A percentile compares a stretch with the other conserved stretches of the same genome.
Conservation (phyloP, 108 stramenopile species). For the Licmophora abbreviata region DNA sequence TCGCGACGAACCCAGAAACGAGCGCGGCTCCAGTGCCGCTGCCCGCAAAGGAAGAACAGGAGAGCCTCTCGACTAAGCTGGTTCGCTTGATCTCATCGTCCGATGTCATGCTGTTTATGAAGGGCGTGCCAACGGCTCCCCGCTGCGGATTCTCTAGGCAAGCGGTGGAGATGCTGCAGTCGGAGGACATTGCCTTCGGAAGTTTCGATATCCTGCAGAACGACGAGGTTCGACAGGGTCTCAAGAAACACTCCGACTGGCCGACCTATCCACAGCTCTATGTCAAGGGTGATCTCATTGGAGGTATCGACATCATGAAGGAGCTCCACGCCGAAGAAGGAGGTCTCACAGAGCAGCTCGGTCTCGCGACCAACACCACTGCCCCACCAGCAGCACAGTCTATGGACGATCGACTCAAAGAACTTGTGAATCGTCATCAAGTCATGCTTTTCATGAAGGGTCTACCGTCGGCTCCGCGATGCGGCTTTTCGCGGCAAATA, state of each 20-base stretch:
- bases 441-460: conserved; percentile 99
- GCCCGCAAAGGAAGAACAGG: conserved; percentile 10
- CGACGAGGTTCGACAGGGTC: conserved; percentile 83
- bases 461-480: conserved; percentile 77
- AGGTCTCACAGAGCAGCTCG: conserved; percentile 38
- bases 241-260: conserved; percentile 88
- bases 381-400: conserved; percentile 8
- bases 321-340: conserved; percentile 85
- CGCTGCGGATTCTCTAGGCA: conserved; percentile 93
- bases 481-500: conserved; percentile 88
- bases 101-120: conserved; percentile 93
- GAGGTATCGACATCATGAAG: conserved; percentile 96
- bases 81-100: conserved; percentile 43
- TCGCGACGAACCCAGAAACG: conserved; percentile 8
- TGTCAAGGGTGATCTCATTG: conserved; percentile 88
- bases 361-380: background rate
- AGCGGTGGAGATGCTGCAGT: conserved; percentile 67
- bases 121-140: conserved; percentile 80
- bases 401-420: conserved; percentile 47
- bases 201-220: conserved; percentile 84
- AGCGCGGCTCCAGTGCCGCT: conserved; percentile 7
- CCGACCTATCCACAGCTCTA: conserved; percentile 96
- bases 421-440: conserved; percentile 41
- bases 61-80: conserved; percentile 43
- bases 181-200: conserved; percentile 57